Conservation (phyloP, 768 basidiomycete species). For the Boletus reticulatus region DNA sequence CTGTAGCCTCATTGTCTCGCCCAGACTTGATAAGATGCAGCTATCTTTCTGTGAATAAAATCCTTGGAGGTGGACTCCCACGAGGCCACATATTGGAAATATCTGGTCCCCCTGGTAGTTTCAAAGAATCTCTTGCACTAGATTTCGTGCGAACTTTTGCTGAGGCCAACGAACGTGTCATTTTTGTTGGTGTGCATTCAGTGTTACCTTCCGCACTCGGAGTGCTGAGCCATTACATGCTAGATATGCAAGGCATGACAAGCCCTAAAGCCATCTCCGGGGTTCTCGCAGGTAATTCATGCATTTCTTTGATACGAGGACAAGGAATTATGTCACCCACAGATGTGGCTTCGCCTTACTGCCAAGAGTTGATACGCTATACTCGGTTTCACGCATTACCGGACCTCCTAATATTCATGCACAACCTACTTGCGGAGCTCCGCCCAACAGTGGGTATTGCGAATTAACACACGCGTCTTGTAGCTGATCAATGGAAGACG, state of each 20-base stretch:
- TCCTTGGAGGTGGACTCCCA: slow-evolving; percentile 63
- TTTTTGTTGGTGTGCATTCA: slow-evolving; percentile 57
- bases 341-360: slow-evolving; percentile 44
- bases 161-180: slow-evolving; percentile 46
- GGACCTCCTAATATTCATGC: slow-evolving; percentile 58
- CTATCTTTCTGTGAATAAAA: slow-evolving; percentile 50
- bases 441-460: slow-evolving; percentile 44
- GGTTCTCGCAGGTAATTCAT: slow-evolving; percentile 24
- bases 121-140: slow-evolving; percentile 56
- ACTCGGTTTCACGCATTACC: slow-evolving; percentile 42
- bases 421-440: slow-evolving; percentile 49
- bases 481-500: slow-evolving; percentile 33
- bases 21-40: slow-evolving; percentile 16
- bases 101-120: slow-evolving; percentile 72
- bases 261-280: slow-evolving; percentile 36
- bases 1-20: slow-evolving; percentile 46
- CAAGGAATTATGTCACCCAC: slow-evolving; percentile 7
- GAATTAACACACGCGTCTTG: slow-evolving; percentile 9
- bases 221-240: slow-evolving; percentile 7
- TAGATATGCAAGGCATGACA: slow-evolving; percentile 52
- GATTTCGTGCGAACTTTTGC: slow-evolving; percentile 50
- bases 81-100: slow-evolving; percentile 67
- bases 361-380: slow-evolving; percentile 24
- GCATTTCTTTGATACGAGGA: slow-evolving; percentile 7
- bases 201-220: background rate